Base-by-base conservation (phyloP, 306 rosid genomes). In the Gillenia trifoliata region DNA sequence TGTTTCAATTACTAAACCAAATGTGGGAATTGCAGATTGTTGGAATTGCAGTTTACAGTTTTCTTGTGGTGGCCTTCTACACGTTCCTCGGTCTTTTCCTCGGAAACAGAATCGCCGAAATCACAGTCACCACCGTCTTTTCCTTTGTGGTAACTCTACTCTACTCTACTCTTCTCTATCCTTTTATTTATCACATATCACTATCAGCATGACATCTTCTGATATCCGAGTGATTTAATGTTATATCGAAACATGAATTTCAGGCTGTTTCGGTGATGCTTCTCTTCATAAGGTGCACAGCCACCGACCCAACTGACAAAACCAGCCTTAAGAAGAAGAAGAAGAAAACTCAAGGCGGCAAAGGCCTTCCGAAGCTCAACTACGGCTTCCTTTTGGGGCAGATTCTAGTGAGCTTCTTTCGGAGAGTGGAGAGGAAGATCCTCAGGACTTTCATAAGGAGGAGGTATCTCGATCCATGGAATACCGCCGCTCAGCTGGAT, bases 261-360 rank as follows among this genome's bases (percentile, higher is more conserved):
- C 88, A 92, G 98, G 94, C 87, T 6, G 63, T 86, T 36, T 79
- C 88, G 0, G 92, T 89, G 0, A 85, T 92, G 87, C 81, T 90
- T 71, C 90, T 94, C 1, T 92, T 88, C 75, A 67, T 87, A 73
- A 83, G 99, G 82, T 94, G 99, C 80, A 87, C 96, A 0, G 97
- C 96, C 11, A 92, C 88, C 26, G 93, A 94, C 55, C 99, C 97
- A 56, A 86, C 96, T 11, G 99, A 94, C 77, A 86, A 72, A 83
- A 88, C 96, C 22, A 68, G 96, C 54, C 38, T 75, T 57, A 84
- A 74, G 88, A 91, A 79, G 78, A 89, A 75, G 88, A 91, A 79
- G 83, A 82, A 71, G 11, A 75, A 54, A 63, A 69, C 7, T 4
- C 25, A 15, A 38, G 52, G 56, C n/a, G 31, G 29, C n/a, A 80